Evolutionary conservation across 2,329 filamentous ascomycete genomes (phyloP).

Genomic region (Mariannaea elegans): DNA sequence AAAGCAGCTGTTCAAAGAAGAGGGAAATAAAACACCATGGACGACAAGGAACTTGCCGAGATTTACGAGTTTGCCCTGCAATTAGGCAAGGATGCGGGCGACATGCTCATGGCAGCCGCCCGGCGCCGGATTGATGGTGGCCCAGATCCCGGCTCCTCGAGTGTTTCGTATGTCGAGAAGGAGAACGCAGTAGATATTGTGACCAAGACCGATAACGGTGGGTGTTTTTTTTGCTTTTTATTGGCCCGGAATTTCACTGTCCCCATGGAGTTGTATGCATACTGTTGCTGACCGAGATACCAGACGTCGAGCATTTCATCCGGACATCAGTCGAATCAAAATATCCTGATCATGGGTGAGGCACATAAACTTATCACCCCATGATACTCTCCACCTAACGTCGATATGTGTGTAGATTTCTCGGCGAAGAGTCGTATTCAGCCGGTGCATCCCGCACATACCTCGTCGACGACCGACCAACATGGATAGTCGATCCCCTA

Average conservation of each 20-base stretch:
- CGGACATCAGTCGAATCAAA: conserved; percentile 63
- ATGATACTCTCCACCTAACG: conserved; percentile 5
- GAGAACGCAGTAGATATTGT: conserved; percentile 81
- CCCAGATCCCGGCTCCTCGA: conserved; percentile 22
- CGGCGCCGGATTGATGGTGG: conserved; percentile 38
- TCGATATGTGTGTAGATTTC: conserved; percentile 60
- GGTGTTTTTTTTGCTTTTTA: conserved; percentile 14
- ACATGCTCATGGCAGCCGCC: conserved; percentile 71
- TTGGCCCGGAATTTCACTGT: too few relatives aligned
- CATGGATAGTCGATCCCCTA: conserved; percentile 81
- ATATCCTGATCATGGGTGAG: conserved; percentile 74
- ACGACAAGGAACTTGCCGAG: conserved; percentile 63
- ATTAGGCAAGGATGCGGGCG: conserved; percentile 74
- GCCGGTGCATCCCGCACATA: conserved; percentile 73
- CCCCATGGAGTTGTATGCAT: background rate
- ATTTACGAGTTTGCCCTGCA: conserved; percentile 77
- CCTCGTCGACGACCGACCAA: conserved; percentile 69
- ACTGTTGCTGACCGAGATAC: conserved; percentile 8
- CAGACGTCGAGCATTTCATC: conserved; percentile 78
- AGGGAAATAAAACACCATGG: conserved; percentile 32
- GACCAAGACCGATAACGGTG: conserved; percentile 78
- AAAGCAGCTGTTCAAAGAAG: too few relatives aligned
- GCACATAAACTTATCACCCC: background rate
- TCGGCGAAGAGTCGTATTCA: conserved; percentile 81
- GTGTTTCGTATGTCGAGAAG: conserved; percentile 62